phyloP scores from a whole-genome alignment of 805 yeast genomes.

The Cyberlindnera veronae region DNA sequence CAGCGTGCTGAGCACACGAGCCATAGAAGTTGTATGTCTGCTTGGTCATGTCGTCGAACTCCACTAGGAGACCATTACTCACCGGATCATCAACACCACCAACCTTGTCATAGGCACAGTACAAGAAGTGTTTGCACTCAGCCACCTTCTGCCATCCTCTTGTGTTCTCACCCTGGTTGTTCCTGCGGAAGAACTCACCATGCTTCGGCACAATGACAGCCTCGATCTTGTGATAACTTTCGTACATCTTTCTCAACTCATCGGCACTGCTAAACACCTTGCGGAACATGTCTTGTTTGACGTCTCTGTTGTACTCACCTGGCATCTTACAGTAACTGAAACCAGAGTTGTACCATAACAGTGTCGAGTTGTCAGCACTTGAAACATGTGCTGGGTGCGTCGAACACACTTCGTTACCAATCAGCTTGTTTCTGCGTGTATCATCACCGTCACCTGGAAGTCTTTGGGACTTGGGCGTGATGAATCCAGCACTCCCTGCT shows the following conservation, averaged over 20 bases:
- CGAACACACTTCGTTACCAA: conserved; percentile 46
- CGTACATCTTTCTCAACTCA: conserved; percentile 33
- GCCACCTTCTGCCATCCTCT: conserved; percentile 44
- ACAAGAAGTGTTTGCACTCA: conserved; percentile 46
- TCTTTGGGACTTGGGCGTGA: conserved; percentile 25
- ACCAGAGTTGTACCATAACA: conserved; percentile 62
- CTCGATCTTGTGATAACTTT: conserved; percentile 37
- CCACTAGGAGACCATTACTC: conserved; percentile 21
- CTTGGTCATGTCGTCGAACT: conserved; percentile 16
- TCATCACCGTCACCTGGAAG: conserved; percentile 18
- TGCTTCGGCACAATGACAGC: conserved; percentile 50
- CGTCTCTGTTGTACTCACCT: conserved; percentile 31
- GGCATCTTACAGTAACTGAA: conserved; percentile 43
- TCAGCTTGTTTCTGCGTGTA: conserved; percentile 17
- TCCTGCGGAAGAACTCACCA: conserved; percentile 30
- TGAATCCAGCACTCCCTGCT: conserved; percentile 59
- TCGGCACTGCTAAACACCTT: conserved; percentile 12
- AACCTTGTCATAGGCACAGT: conserved; percentile 56
- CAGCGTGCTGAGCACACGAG: conserved; percentile 10
- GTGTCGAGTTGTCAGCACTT: conserved; percentile 42
- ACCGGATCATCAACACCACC: conserved; percentile 33
- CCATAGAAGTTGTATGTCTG: conserved; percentile 34
- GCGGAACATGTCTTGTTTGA: conserved; percentile 23
- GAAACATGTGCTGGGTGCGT: conserved; percentile 59
- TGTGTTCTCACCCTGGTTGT: conserved; percentile 41